phyloP scores from a whole-genome alignment of 2,329 filamentous ascomycete genomes.

The Colletotrichum cereale region DNA sequence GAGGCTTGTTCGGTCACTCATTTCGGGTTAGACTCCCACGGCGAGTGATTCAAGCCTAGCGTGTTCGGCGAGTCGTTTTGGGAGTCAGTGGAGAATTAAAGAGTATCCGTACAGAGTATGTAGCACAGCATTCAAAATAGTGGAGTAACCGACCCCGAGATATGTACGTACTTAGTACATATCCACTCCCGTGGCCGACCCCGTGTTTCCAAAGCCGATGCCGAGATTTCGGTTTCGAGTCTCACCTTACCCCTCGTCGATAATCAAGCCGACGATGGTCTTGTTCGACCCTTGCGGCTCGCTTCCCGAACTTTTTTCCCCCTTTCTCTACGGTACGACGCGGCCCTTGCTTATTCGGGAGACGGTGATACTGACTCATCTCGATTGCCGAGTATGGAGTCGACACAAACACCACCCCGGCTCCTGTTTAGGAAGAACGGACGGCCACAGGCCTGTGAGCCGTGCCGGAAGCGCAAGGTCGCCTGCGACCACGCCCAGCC shows the following conservation, averaged over 20 bases:
- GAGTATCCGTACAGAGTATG: no score
- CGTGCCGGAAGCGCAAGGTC: slow-evolving; percentile 57
- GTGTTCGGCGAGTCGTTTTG: slow-evolving; percentile 25
- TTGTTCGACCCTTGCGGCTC: not conserved
- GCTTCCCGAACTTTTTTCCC: slow-evolving; percentile 5
- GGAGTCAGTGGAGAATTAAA: slow-evolving; percentile 1
- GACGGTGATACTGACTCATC: not conserved
- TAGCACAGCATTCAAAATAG: not conserved
- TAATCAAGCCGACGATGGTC: not conserved
- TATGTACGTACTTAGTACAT: no score
- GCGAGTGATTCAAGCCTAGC: slow-evolving; percentile 1
- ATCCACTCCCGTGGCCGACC: slow-evolving; percentile 7
- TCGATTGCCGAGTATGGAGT: slow-evolving; percentile 13
- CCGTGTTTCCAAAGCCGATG: slow-evolving; percentile 15
- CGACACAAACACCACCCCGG: slow-evolving; percentile 23
- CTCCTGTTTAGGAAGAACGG: slow-evolving; percentile 36
- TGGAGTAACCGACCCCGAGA: not conserved
- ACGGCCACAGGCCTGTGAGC: slow-evolving; percentile 47
- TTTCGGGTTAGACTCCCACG: slow-evolving; percentile 10
- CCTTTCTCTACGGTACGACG: not conserved
- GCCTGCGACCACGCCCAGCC: slow-evolving; percentile 59
- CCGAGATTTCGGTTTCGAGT: not conserved
- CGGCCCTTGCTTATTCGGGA: not conserved
- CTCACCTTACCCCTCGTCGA: not conserved
- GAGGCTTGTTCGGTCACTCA: slow-evolving; percentile 7